Conservation (phyloP, 768 basidiomycete species). For the Boletus tomentosulus region DNA sequence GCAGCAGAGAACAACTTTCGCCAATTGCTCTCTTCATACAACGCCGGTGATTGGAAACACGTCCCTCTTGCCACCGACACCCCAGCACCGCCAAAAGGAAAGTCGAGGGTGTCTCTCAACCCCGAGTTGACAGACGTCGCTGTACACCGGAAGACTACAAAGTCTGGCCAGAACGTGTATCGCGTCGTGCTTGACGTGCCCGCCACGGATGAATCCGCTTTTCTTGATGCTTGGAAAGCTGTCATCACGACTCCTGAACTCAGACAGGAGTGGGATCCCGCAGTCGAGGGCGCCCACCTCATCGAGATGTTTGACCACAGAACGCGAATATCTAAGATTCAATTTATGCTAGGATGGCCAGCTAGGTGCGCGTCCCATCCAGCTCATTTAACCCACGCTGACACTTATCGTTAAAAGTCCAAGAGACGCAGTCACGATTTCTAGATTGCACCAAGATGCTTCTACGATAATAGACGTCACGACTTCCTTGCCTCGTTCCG, state of each 20-base stretch:
- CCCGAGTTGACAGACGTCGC: constrained; percentile 70
- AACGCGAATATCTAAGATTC: constrained; percentile 85
- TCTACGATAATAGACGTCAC: constrained; percentile 86
- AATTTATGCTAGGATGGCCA: constrained; percentile 94
- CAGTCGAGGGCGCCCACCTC: constrained; percentile 79
- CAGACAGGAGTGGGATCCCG: constrained; percentile 89
- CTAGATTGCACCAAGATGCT: constrained; percentile 75
- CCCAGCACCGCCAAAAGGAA: constrained; percentile 53
- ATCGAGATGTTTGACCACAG: constrained; percentile 83
- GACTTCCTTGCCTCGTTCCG: constrained; percentile 88
- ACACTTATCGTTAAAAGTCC: constrained; percentile 43
- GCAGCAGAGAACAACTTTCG: constrained; percentile 76
- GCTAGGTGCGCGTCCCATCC: constrained; percentile 72
- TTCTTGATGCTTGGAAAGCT: constrained; percentile 77
- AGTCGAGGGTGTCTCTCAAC: constrained; percentile 44
- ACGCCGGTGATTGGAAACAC: constrained; percentile 77
- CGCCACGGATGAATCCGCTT: constrained; percentile 47
- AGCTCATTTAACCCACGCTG: not conserved
- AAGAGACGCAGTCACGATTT: constrained; percentile 91
- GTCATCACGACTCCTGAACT: constrained; percentile 84
- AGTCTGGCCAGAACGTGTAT: constrained; percentile 73
- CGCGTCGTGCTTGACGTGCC: constrained; percentile 80
- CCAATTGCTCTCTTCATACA: constrained; percentile 66
- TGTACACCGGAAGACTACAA: constrained; percentile 68
- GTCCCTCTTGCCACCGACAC: constrained; percentile 48